Evolutionary conservation across 1,284 basidiomycete species (phyloP).

Genomic region (Polyporus tsugae): DNA sequence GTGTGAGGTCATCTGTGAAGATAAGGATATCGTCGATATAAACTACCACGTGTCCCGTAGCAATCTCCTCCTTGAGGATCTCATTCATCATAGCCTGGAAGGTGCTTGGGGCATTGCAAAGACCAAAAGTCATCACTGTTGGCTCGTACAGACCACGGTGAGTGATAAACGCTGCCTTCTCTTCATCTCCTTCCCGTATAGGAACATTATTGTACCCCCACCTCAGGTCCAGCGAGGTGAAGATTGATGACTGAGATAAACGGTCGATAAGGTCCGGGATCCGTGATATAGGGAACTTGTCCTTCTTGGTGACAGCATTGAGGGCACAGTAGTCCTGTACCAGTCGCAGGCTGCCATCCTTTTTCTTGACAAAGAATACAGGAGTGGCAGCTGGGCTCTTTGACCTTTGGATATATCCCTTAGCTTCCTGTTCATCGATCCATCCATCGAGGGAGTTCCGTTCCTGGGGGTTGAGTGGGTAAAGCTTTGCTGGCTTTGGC

Average conservation of each 20-base stretch:
- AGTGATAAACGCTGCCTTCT: conserved; percentile 24
- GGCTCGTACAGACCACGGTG: conserved; percentile 38
- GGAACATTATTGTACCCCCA: conserved; percentile 23
- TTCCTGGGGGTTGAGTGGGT: conserved; percentile 37
- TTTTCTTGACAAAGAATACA: conserved; percentile 50
- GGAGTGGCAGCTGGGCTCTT: conserved; percentile 38
- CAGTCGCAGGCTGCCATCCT: conserved; percentile 38
- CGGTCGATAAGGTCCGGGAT: conserved; percentile 12
- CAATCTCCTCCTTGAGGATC: conserved; percentile 11
- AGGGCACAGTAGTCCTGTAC: conserved; percentile 40
- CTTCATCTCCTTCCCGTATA: conserved; percentile 25
- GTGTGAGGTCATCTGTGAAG: conserved; percentile 8
- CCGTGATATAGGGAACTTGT: conserved; percentile 17
- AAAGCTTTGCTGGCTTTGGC: conserved; percentile 29
- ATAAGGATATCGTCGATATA: conserved; percentile 21
- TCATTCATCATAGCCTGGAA: conserved; percentile 33
- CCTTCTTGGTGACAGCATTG: conserved; percentile 39
- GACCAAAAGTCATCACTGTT: conserved; percentile 42
- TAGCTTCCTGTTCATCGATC: conserved; percentile 10
- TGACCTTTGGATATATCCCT: conserved; percentile 8
- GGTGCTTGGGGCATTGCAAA: conserved; percentile 42
- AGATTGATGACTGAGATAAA: conserved; percentile 7
- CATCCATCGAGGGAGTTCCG: conserved; percentile 21
- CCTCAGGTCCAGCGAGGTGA: conserved; percentile 18
- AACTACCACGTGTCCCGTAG: conserved; percentile 9